Percentiles rank a stretch among this genome's conserved stretches.
Evolutionary conservation across 441 rosid genomes (phyloP).

Genomic region (Erysimum pusillum): DNA sequence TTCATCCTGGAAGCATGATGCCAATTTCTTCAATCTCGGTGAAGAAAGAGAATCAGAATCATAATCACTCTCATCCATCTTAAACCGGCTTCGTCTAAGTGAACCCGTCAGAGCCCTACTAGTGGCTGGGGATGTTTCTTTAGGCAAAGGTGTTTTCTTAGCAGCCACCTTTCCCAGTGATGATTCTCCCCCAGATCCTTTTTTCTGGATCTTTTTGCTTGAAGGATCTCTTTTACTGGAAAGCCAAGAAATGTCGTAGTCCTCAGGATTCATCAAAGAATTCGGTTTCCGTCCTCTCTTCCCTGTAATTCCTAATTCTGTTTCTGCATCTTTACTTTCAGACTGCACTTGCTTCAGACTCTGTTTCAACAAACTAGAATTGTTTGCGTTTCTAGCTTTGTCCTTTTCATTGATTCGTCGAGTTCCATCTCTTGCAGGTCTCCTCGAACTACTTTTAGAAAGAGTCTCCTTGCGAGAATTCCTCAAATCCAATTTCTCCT

Average conservation of each 20-base stretch:
- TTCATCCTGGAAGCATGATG: conserved; percentile 46
- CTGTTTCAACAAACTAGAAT: conserved; percentile 40
- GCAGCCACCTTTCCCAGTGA: conserved; percentile 47
- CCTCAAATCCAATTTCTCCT: conserved; percentile 41
- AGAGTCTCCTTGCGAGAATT: conserved; percentile 37
- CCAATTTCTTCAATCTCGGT: conserved; percentile 42
- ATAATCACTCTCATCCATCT: conserved; percentile 45
- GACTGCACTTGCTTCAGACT: conserved; percentile 44
- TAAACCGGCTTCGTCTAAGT: conserved; percentile 50
- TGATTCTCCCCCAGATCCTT: conserved; percentile 42
- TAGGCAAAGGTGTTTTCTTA: conserved; percentile 46
- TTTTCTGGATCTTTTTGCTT: conserved; percentile 42
- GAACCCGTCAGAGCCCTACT: conserved; percentile 45
- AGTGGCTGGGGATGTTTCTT: conserved; percentile 48
- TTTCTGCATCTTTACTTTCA: conserved; percentile 47
- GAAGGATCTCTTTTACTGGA: conserved; percentile 48
- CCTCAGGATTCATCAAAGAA: conserved; percentile 76
- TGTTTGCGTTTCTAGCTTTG: conserved; percentile 25
- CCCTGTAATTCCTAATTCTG: conserved; percentile 45
- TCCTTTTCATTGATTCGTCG: conserved; percentile 9
- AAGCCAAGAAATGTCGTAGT: conserved; percentile 67
- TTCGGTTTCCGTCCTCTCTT: conserved; percentile 79
- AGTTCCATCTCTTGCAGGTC: conserved; percentile 44
- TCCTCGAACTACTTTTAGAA: conserved; percentile 41
- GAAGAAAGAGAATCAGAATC: conserved; percentile 42